Conservation (phyloP, 78 protist species). For the Monosiga brevicollis region DNA sequence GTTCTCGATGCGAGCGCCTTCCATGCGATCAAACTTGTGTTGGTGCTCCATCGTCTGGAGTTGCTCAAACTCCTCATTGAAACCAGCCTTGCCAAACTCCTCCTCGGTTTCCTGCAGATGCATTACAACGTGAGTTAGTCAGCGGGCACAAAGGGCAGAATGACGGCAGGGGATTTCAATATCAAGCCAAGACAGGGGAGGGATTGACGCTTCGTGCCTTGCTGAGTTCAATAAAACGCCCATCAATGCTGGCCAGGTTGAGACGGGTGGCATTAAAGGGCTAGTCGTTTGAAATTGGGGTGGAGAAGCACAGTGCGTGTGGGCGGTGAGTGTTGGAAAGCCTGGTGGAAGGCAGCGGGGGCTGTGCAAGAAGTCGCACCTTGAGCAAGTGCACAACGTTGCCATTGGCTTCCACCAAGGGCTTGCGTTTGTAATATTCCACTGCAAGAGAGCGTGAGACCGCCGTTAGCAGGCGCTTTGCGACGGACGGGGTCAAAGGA, state of each 20-base stretch:
- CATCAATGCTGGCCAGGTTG: background rate
- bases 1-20: background rate
- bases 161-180: too few species aligned
- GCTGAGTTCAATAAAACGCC: background rate
- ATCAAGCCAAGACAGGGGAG: too few species aligned
- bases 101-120: background rate
- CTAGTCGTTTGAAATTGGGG: too few species aligned
- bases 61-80: conserved; percentile 2
- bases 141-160: background rate
- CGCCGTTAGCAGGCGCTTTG: background rate
- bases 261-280: conserved; percentile 3
- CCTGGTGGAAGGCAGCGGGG: too few species aligned
- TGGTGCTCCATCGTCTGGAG: background rate
- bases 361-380: too few species aligned
- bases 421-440: background rate
- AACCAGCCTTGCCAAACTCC: background rate
- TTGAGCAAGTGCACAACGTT: background rate
- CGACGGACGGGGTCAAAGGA: background rate
- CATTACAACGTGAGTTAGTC: background rate
- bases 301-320: too few species aligned
- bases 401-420: background rate
- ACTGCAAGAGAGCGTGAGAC: too few species aligned
- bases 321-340: too few species aligned
- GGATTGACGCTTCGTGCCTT: background rate
- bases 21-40: background rate